These are phyloP conservation scores for Entonaema liquescens DNA, from an alignment of 495 filamentous ascomycete species.

Conservation along the genomic window DNA sequence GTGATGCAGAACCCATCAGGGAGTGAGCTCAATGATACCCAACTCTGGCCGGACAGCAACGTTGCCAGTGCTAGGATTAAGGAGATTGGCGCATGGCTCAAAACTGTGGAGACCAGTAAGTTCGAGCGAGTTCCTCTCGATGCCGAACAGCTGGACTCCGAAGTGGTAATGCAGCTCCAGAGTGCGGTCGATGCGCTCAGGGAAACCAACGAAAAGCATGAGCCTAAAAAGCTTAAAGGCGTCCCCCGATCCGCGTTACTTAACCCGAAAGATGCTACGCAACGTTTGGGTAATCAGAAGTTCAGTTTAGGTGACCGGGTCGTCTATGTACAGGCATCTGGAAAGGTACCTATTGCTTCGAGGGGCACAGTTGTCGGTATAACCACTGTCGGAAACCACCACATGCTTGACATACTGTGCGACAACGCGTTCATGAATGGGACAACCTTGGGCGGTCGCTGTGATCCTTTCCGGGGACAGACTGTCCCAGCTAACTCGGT, in stretches of 20 bases:
- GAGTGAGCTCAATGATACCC: conserved; percentile 67
- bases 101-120: conserved; percentile 83
- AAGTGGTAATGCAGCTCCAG: conserved; percentile 84
- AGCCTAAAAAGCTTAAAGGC: conserved; percentile 72
- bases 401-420: conserved; percentile 90
- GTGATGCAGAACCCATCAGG: conserved; percentile 72
- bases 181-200: conserved; percentile 69
- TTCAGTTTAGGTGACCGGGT: conserved; percentile 90
- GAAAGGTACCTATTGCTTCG: conserved; percentile 92
- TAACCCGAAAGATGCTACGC: conserved; percentile 90
- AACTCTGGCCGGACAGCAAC: conserved; percentile 81
- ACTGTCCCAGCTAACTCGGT: conserved; percentile 85
- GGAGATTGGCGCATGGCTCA: conserved; percentile 92
- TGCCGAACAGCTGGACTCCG: conserved; percentile 93
- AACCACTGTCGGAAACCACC: conserved; percentile 80
- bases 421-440: conserved; percentile 96
- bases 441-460: conserved; percentile 85
- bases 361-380: conserved; percentile 93
- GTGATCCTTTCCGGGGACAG: conserved; percentile 94
- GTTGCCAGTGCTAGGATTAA: conserved; percentile 73
- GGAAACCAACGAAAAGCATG: conserved; percentile 54
- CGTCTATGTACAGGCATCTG: conserved; percentile 90
- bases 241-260: conserved; percentile 88
- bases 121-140: conserved; percentile 95
- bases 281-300: conserved; percentile 82